Evolutionary conservation across 1,284 basidiomycete species (phyloP), one percentile per base, ranked within the genome.

Genomic region (Sphaerobolus stellatus): DNA sequence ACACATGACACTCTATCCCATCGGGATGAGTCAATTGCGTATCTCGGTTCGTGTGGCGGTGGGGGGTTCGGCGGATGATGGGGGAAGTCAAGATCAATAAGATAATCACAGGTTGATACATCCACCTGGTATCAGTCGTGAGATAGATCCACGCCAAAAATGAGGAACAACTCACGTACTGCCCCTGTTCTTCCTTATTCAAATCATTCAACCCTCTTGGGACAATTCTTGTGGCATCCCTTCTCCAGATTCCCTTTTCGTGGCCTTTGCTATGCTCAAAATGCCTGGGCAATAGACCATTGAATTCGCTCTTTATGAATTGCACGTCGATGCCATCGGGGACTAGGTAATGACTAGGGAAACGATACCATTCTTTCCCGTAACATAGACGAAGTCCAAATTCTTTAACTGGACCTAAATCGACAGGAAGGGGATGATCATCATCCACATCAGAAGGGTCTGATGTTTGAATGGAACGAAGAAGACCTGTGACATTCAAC

Each of bases 281-380:
- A 67, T 91, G 90, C 38, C 88, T 83, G 4, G 97, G 97, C 59
- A 99, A 75, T 67, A 94, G 83, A 14, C 94, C 96, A 56, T 86
- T 79, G 64, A 98, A 97, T 53, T 88, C 92, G 69, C 88, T 93
- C 75, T 92, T 88, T 67, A 98, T 76, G 73, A 94, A 98, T 58
- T 89, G 80, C 14, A 96, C 86, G 45, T 85, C 80, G 54, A 98
- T 76, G 16, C 84, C 88, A 52, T 88, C 81, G 1, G 96, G 94
- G 18, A 98, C 80, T 47, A 96, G 81, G 71, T 91, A 98, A 67
- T 90, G 88, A 1, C 90, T 83, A 0, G 95, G 93, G 77, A 95
- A 99, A 14, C 96, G 82, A 67, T 98, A 79, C 97, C 97, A 99
- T 71, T 99, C 96, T 66, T 95, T 92, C 30, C 88, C 94, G 53